Percentiles rank a stretch among this genome's conserved stretches.
These are phyloP conservation scores for Cephalotrichum gorgonifer DNA, from an alignment of 2,329 filamentous ascomycete species.

Conservation along the genomic window DNA sequence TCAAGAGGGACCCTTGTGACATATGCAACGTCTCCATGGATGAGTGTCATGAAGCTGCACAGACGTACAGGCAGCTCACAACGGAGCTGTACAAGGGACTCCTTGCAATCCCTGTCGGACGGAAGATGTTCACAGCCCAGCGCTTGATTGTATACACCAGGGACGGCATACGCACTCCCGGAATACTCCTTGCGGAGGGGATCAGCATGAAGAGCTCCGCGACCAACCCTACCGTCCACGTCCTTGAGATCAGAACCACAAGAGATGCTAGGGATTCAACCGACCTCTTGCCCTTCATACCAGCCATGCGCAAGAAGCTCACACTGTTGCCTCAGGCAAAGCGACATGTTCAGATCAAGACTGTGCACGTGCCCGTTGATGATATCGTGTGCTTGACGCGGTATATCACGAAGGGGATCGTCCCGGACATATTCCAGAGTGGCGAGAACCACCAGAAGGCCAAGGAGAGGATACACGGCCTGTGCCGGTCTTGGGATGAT, in stretches of 20 bases:
- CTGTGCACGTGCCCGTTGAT: constrained; percentile 57
- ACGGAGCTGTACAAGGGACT: constrained; percentile 68
- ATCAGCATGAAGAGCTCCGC: constrained; percentile 46
- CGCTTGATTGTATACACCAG: constrained; percentile 76
- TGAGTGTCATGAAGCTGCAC: constrained; percentile 68
- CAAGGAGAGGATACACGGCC: constrained; percentile 55
- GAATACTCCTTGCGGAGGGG: constrained; percentile 70
- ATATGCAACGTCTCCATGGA: constrained; percentile 76
- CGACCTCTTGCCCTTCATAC: constrained; percentile 79
- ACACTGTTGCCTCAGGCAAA: constrained; percentile 56
- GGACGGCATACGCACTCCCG: constrained; percentile 73
- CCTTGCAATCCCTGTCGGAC: constrained; percentile 70
- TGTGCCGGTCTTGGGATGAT: constrained; percentile 66
- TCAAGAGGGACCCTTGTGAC: constrained; percentile 75
- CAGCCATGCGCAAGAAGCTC: constrained; percentile 57
- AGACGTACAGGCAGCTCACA: constrained; percentile 72
- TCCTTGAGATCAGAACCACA: constrained; percentile 65
- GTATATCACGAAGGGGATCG: constrained; percentile 47
- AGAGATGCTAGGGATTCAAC: constrained; percentile 63
- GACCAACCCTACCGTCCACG: constrained; percentile 58
- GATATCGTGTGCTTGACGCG: constrained; percentile 81
- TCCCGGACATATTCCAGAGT: constrained; percentile 47
- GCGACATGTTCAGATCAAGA: constrained; percentile 58
- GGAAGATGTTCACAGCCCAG: constrained; percentile 65
- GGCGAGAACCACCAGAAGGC: constrained; percentile 41